Evolutionary conservation across 2,329 filamentous ascomycete species (phyloP), one percentile per base, ranked within the genome.

Genomic region (Pseudogymnoascus sp.): DNA sequence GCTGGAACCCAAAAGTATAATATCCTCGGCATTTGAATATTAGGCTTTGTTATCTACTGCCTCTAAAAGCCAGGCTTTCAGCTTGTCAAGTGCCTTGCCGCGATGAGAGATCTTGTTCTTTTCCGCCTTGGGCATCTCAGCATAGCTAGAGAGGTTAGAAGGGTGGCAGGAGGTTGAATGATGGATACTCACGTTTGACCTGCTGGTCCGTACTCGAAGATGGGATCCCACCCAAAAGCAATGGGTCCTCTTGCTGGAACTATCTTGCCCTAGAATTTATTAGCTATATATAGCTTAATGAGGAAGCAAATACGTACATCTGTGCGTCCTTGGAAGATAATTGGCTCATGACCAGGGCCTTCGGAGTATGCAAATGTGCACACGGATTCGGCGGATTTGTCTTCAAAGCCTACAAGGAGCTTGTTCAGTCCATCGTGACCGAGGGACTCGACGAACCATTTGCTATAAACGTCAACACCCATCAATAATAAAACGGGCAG

Each of bases 51-150:
- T 39, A 39, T 63, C 61, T 58, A 49, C 45, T 8, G 64, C 61
- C 59, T 72, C 67, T 63, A 70, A 61, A 16, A 96, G 82, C 91
- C 93, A 97, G 36, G 80, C 81, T 72, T 91, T 90, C 66, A 99
- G 80, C 77, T 96, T 96, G 67, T 86, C 82, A 61, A 99, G 78
- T n/a, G 94, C 94, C 71, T 88, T 90, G 67, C 84, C 88, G 45
- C 94, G 89, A 77, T 99, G 94, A 25, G 92, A 97, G 71, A 99
- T 91, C 72, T 86, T 85, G 78, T 97, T 99, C 85, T 95, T 95
- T 73, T 86, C 84, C 8, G 74, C 77, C 75, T 89, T 92, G 60
- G 91, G 89, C 94, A 99, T 99, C 78, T 99, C 94, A 28, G 94
- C 94, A 73, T 96, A 89, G 2, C 85, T 89, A 49, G 66, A 12